phyloP scores from a whole-genome alignment of 2,329 filamentous ascomycete species.

The Hirsutella rhossiliensis region DNA sequence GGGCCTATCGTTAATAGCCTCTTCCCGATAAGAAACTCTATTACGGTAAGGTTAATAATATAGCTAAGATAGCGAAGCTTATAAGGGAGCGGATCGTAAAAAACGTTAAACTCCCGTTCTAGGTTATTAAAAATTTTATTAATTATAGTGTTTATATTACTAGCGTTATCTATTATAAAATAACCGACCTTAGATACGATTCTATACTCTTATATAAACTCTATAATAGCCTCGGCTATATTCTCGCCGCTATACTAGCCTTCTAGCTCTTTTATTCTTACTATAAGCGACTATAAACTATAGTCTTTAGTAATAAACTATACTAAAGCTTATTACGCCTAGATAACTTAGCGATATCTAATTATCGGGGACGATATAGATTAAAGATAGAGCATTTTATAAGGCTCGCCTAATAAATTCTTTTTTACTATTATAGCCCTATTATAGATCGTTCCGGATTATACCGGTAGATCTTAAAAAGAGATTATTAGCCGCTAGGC shows the following conservation, averaged over 20 bases:
- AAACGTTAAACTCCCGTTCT: no score
- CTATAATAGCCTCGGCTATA: no score
- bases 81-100: no score
- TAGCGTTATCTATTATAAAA: no score
- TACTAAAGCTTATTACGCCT: conserved; percentile 3
- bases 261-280: conserved; percentile 4
- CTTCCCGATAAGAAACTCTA: no score
- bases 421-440: background rate
- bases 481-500: background rate
- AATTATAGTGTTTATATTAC: no score
- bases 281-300: conserved; percentile 1
- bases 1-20: no score
- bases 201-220: no score
- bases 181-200: no score
- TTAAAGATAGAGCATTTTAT: conserved; percentile 1
- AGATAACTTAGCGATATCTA: conserved; percentile 1
- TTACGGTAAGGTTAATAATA: no score
- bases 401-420: conserved; percentile 1
- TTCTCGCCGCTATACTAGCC: conserved; percentile 3
- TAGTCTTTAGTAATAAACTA: conserved; percentile 3
- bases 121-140: background rate
- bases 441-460: background rate
- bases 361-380: conserved; percentile 1
- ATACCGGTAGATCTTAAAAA: background rate
- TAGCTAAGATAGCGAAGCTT: no score